Evolutionary conservation across 2,329 filamentous ascomycete genomes (phyloP).

Genomic region (Dendrostoma leiphaemia): DNA sequence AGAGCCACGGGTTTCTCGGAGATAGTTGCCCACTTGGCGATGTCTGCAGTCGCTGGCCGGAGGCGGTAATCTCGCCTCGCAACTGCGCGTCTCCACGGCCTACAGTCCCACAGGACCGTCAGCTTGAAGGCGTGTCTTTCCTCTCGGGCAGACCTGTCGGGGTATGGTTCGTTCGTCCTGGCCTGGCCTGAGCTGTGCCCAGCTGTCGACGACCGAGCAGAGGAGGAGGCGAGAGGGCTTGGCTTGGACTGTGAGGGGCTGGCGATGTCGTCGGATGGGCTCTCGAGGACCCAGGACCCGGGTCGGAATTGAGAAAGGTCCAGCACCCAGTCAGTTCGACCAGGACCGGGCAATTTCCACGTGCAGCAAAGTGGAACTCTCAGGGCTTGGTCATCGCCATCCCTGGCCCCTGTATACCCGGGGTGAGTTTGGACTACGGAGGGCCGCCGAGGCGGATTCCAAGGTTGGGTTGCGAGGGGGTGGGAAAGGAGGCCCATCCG

Average conservation of each 20-base stretch:
- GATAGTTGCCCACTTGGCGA: conserved; percentile 6
- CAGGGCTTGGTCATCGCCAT: conserved; percentile 4
- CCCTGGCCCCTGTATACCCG: conserved; percentile 5
- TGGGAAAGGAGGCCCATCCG: no score
- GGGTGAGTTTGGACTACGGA: no score
- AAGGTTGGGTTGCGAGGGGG: neutral
- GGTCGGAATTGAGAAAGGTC: no score
- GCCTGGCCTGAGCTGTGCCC: neutral
- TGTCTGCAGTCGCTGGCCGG: neutral
- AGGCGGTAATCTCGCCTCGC: conserved; percentile 12
- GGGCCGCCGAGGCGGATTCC: no score
- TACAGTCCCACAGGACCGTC: neutral
- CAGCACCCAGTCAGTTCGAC: no score
- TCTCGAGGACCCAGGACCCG: no score
- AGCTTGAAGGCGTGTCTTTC: neutral
- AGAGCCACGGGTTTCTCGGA: neutral
- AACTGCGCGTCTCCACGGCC: conserved; percentile 15
- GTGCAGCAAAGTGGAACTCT: conserved; percentile 2
- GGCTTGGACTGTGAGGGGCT: neutral
- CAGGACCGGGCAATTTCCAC: conserved; percentile 7
- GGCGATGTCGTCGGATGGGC: neutral
- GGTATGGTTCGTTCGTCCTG: neutral
- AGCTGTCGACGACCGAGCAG: neutral
- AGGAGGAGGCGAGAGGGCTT: neutral
- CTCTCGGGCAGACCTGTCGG: neutral